A percentile compares a stretch with the other conserved stretches of the same genome.
phyloP scores from a whole-genome alignment of 2,329 filamentous ascomycete species.

The Aspergillus melleus region DNA sequence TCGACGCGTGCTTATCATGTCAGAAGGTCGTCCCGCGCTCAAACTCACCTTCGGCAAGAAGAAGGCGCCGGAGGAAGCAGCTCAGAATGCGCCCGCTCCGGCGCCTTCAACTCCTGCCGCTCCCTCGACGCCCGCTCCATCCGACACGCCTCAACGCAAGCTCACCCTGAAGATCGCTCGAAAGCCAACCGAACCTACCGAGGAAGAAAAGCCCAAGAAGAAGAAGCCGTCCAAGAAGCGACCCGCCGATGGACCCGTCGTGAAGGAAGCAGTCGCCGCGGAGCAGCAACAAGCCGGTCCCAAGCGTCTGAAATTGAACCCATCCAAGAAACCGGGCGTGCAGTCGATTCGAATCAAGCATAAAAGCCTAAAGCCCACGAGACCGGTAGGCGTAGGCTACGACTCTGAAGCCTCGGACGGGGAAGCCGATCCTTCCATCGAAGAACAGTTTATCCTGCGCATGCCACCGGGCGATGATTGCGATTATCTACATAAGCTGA shows the following conservation, averaged over 20 bases:
- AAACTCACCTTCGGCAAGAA: constrained; percentile 46
- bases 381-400: constrained; percentile 83
- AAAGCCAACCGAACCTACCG: constrained; percentile 24
- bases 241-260: constrained; percentile 30
- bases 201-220: constrained; percentile 32
- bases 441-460: constrained; percentile 85
- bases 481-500: constrained; percentile 74
- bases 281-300: constrained; percentile 26
- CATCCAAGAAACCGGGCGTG: constrained; percentile 39
- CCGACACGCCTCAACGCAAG: constrained; percentile 36
- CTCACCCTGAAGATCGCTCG: constrained; percentile 44
- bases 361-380: constrained; percentile 66
- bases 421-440: constrained; percentile 82
- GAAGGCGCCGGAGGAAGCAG: constrained; percentile 28
- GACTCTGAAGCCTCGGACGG: constrained; percentile 93
- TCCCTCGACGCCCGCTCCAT: constrained; percentile 8
- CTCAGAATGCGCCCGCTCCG: constrained; percentile 20
- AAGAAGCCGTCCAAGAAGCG: constrained; percentile 43
- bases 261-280: constrained; percentile 23
- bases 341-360: constrained; percentile 61
- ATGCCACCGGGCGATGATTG: constrained; percentile 85
- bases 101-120: constrained; percentile 9
- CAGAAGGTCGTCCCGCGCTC: constrained; percentile 36
- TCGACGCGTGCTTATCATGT: constrained; percentile 28
- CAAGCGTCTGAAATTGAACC: constrained; percentile 42